Conservation (phyloP, 2,329 filamentous ascomycete genomes). For the Drechslera avenae region DNA sequence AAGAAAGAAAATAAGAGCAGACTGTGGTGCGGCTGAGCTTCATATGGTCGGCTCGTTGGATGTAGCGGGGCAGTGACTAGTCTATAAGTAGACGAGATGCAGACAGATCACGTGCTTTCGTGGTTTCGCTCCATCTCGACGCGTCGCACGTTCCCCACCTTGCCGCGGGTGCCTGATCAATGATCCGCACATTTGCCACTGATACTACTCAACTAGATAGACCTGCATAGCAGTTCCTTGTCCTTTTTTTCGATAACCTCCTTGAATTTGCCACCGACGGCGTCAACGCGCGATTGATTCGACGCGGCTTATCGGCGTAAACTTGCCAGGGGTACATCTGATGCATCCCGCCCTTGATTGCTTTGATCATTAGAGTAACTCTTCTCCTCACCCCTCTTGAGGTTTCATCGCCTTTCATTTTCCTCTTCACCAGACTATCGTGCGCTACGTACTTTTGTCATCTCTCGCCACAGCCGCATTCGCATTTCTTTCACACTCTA, state of each 20-base stretch:
- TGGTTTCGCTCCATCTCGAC: not conserved
- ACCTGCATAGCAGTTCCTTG: not conserved
- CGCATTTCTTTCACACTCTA: slow-evolving; percentile 1
- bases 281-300: slow-evolving; percentile 31
- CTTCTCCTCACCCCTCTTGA: slow-evolving; percentile 11
- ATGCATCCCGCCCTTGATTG: slow-evolving; percentile 21
- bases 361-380: slow-evolving; percentile 15
- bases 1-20: no score
- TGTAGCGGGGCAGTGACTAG: slow-evolving; percentile 3
- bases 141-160: slow-evolving; percentile 13
- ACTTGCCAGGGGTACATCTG: slow-evolving; percentile 25
- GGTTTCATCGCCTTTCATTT: slow-evolving; percentile 6
- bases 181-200: not conserved
- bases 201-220: slow-evolving; percentile 1
- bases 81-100: slow-evolving; percentile 1
- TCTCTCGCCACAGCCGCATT: not conserved
- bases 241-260: slow-evolving; percentile 2
- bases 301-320: slow-evolving; percentile 22
- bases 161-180: not conserved
- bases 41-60: no score
- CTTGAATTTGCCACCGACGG: slow-evolving; percentile 34
- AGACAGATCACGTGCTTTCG: slow-evolving; percentile 9
- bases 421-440: not conserved
- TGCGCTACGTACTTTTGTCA: not conserved
- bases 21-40: no score